Evolutionary conservation across 495 filamentous ascomycete species (phyloP).

Genomic region (Ascobolus immersus): DNA sequence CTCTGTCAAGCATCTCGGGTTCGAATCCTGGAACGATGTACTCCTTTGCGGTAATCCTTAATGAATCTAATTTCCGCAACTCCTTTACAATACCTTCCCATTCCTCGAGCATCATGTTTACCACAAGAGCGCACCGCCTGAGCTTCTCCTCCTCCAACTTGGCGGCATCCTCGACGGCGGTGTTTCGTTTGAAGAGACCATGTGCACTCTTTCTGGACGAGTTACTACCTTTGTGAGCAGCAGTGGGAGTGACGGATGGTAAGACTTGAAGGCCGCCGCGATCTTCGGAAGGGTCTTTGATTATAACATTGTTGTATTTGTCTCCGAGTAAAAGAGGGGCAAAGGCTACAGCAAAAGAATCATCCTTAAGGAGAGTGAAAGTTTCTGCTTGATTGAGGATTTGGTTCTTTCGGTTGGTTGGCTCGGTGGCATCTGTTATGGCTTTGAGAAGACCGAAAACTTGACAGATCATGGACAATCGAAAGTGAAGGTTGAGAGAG

Average conservation of each 20-base stretch:
- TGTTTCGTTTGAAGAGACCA: constrained; percentile 2
- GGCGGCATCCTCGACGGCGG: constrained; percentile 7
- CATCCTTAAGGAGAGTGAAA: constrained; percentile 31
- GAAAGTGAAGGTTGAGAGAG: constrained; percentile 28
- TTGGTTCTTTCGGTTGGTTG: constrained; percentile 5
- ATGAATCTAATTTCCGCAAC: constrained; percentile 13
- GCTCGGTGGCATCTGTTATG: constrained; percentile 10
- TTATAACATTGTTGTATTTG: constrained; percentile 14
- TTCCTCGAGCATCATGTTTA: constrained; percentile 14
- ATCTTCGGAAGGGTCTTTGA: constrained; percentile 11
- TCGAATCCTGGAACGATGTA: constrained; percentile 11
- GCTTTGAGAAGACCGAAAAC: constrained; percentile 33
- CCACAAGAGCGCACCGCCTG: constrained; percentile 13
- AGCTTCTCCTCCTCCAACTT: constrained; percentile 12
- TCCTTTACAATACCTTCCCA: constrained; percentile 15
- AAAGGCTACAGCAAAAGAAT: constrained; percentile 35
- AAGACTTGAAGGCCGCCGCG: constrained; percentile 13
- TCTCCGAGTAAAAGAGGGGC: constrained; percentile 37
- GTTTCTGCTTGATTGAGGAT: constrained; percentile 11
- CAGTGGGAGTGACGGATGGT: constrained; percentile 7
- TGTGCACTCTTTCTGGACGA: not conserved
- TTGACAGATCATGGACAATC: constrained; percentile 37
- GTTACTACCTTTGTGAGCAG: too few relatives aligned
- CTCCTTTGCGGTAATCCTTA: constrained; percentile 11
- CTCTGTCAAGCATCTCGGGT: not conserved